Evolutionary conservation across 768 basidiomycete species (phyloP).

Genomic region (Steccherinum ochraceum): DNA sequence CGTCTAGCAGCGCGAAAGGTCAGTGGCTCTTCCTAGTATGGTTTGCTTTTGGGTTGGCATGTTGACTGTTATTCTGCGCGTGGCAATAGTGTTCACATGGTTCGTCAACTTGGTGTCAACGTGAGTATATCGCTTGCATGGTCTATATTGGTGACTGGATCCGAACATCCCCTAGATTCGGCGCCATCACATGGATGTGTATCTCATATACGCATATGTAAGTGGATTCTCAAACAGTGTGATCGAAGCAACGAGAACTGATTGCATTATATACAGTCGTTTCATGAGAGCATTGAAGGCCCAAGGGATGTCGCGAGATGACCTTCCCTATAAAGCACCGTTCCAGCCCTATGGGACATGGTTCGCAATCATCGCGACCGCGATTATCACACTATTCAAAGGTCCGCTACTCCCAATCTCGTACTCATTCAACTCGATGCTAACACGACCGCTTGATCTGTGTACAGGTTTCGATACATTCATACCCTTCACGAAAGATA

Average conservation of each 20-base stretch:
- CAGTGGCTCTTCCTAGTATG: conserved; percentile 20
- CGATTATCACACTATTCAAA: conserved; percentile 53
- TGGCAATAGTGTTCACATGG: conserved; percentile 39
- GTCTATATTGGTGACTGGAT: background rate
- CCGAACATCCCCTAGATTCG: conserved; percentile 15
- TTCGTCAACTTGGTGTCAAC: conserved; percentile 36
- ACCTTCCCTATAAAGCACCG: conserved; percentile 49
- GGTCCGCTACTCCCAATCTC: conserved; percentile 26
- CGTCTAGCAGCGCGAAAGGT: conserved; percentile 46
- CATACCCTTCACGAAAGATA: conserved; percentile 43
- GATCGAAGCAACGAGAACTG: too few species aligned
- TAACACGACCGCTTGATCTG: conserved; percentile 5
- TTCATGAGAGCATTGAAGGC: conserved; percentile 43
- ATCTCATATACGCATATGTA: conserved; percentile 60
- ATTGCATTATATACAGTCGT: conserved; percentile 29
- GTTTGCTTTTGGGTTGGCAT: conserved; percentile 53
- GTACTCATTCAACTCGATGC: conserved; percentile 14
- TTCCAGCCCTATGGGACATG: conserved; percentile 57
- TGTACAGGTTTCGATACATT: conserved; percentile 36
- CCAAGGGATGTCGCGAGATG: conserved; percentile 35
- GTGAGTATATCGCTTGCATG: background rate
- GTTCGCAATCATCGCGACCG: conserved; percentile 49
- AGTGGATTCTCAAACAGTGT: too few species aligned
- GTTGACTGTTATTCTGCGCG: conserved; percentile 45
- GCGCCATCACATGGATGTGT: conserved; percentile 34